Conservation (phyloP, 148 eudicot species). For the Selenicereus undatus region DNA sequence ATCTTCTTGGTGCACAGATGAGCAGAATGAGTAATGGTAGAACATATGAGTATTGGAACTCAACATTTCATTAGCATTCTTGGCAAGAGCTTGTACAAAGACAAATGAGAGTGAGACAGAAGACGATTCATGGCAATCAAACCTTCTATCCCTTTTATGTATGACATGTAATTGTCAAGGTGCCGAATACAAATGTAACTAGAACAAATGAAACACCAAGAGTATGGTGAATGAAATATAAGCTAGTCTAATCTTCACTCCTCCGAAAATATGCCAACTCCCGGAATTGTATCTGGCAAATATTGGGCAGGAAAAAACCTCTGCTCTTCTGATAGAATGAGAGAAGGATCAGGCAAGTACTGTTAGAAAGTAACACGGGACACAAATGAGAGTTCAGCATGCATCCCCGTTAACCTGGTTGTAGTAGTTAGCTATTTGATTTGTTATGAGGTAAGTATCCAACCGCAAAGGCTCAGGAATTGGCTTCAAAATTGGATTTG, state of each 20-base stretch:
- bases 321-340: not conserved
- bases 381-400: not conserved
- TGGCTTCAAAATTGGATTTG: slow-evolving; percentile 69
- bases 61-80: too few species aligned
- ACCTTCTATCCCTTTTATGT: not conserved
- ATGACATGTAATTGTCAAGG: not conserved
- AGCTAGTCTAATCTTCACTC: not conserved
- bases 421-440: slow-evolving; percentile 88
- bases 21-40: not conserved
- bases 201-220: not conserved
- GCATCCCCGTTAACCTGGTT: slow-evolving; percentile 92
- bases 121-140: not conserved
- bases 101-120: not conserved
- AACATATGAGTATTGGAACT: not conserved
- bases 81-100: not conserved
- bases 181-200: not conserved
- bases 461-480: slow-evolving; percentile 81
- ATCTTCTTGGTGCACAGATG: not conserved
- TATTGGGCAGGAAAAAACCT: not conserved
- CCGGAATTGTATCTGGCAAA: not conserved
- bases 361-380: too few species aligned
- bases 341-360: not conserved
- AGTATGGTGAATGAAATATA: not conserved
- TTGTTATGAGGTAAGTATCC: slow-evolving; percentile 90
- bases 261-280: not conserved